Base-by-base conservation (phyloP, 352 stramenopile species). In the Phytophthora pseudosyringae region DNA sequence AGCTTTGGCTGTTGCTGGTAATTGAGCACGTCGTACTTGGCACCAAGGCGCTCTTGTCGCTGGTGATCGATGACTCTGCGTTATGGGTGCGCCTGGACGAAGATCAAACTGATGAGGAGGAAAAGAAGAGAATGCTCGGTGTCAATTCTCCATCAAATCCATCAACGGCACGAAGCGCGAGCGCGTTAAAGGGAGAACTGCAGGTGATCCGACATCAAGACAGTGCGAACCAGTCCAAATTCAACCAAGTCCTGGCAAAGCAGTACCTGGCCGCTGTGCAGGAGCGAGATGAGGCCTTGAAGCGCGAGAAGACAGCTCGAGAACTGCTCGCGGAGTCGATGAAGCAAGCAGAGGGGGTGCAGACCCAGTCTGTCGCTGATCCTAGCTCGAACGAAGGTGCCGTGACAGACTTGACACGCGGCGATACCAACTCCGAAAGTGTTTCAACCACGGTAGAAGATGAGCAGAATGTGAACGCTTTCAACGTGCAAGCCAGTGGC, bases 81-180 rank as follows among this genome's bases (percentile, higher is more conserved):
- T 69, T 78, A 12, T 94, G 86, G 86, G 86, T 94, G 21, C 80
- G 78, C 45, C 67, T 84, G n/a, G 81, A 93, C 39, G 80, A 90
- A 62, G 80, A 88, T 32, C 79, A 75, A 48, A 60, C 51, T 13
- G 78, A 89, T 57, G 73, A 90, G 29, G 71, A 79, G 47, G 67
- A 71, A 8, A 79, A 78, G 44, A 67, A 66, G 71, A 61, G 62
- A 36, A 64, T 62, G 45, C 61, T 75, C 5, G 52, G 41, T 3
- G 18, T 46, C 7, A 29, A 38, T 43, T 36, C 32, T 6, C 16
- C 44, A 26, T 52, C 35, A 21, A 58, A 41, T 3, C 13, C 40
- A 18, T 16, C 53, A 53, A 39, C 36, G 0, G 38, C 29, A 36
- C 64, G 38, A 51, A 25, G 16, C 11, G 39, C 29, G 12, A 56